Evolutionary conservation across 306 rosid genomes (phyloP).

Genomic region (Malus sieversii): DNA sequence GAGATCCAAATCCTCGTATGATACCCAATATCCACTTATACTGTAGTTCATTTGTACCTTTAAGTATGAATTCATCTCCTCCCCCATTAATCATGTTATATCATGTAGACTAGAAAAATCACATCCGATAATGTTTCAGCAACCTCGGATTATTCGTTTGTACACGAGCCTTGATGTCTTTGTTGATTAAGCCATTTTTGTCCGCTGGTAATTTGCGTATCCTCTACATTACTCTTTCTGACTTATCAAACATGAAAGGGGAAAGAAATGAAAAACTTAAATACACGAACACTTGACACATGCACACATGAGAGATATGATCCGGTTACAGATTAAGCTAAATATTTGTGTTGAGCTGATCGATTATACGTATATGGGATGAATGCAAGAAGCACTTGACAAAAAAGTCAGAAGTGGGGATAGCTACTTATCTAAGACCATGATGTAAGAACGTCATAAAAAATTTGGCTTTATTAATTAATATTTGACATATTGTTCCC

Average conservation of each 20-base stretch:
- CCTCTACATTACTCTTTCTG: neutral
- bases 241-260: neutral
- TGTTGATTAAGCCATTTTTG: neutral
- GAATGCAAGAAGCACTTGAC: neutral
- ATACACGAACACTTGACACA: neutral
- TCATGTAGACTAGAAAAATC: no score
- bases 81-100: no score
- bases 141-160: neutral
- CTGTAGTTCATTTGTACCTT: no score
- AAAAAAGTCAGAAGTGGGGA: neutral
- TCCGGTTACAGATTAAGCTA: no score
- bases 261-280: neutral
- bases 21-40: no score
- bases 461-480: neutral
- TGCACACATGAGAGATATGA: neutral
- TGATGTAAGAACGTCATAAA: neutral
- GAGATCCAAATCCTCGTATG: no score
- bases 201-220: neutral
- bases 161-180: neutral
- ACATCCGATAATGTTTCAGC: neutral
- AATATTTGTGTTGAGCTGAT: neutral
- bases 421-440: neutral
- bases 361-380: neutral
- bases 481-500: neutral
- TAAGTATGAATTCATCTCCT: no score